A percentile compares a stretch with the other conserved stretches of the same genome.
Conservation (phyloP, 2,329 filamentous ascomycete genomes). For the Aureobasidium mangrovei region DNA sequence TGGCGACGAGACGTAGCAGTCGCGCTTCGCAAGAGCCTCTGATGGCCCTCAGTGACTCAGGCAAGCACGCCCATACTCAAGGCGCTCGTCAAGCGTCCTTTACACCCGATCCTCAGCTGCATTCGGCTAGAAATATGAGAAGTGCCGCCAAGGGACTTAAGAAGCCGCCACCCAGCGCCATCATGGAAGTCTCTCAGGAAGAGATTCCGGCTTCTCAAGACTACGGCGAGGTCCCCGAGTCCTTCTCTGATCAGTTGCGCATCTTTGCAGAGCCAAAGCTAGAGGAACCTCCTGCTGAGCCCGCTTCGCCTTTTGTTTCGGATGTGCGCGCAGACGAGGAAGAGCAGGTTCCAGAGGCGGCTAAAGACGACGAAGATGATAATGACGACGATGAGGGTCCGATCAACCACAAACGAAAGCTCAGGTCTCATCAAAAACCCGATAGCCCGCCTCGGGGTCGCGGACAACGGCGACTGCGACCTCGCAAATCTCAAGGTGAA, state of each 20-base stretch:
- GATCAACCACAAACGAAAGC: slow-evolving; percentile 24
- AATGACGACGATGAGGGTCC: slow-evolving; percentile 33
- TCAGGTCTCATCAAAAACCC: slow-evolving; percentile 12
- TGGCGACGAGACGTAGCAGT: slow-evolving; percentile 44
- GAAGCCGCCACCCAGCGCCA: slow-evolving; percentile 36
- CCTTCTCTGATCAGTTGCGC: not conserved
- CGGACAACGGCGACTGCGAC: slow-evolving; percentile 33
- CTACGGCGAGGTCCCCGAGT: slow-evolving; percentile 21
- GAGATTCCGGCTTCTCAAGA: slow-evolving; percentile 24
- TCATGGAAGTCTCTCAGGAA: slow-evolving; percentile 48
- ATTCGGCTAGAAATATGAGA: slow-evolving; percentile 33
- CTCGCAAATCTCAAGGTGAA: slow-evolving; percentile 36
- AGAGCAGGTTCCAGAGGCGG: slow-evolving; percentile 24
- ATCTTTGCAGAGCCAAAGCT: not conserved
- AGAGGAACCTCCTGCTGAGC: not conserved
- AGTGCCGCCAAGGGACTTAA: slow-evolving; percentile 38
- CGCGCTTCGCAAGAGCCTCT: slow-evolving; percentile 50
- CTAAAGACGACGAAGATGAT: slow-evolving; percentile 29
- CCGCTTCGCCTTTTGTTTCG: slow-evolving; percentile 11
- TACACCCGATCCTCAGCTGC: slow-evolving; percentile 35
- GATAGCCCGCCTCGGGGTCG: slow-evolving; percentile 27
- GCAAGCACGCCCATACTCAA: slow-evolving; percentile 47
- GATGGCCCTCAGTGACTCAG: slow-evolving; percentile 50
- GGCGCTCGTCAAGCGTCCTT: slow-evolving; percentile 40
- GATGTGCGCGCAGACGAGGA: slow-evolving; percentile 18